These are phyloP conservation scores for Penicillium sp. DNA, from an alignment of 2,329 filamentous ascomycete species.

Conservation along the genomic window DNA sequence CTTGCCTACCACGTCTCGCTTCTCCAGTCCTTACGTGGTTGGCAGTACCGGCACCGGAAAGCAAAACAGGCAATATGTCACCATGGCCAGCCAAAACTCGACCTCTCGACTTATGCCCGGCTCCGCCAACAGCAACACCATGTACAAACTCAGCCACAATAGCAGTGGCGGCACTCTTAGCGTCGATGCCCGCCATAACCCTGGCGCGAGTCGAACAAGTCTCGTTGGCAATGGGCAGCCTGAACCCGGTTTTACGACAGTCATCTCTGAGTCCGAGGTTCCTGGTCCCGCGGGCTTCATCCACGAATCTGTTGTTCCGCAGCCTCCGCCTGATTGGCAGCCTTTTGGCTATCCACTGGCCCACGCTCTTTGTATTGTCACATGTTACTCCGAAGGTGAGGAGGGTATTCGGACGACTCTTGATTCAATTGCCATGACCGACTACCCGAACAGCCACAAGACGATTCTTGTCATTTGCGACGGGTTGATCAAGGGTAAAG, in stretches of 20 bases:
- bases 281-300: constrained; percentile 91
- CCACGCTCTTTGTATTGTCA: constrained; percentile 91
- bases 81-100: constrained; percentile 89
- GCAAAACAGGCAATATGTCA: constrained; percentile 69
- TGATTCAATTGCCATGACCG: constrained; percentile 94
- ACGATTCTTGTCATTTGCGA: constrained; percentile 95
- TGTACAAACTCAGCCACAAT: constrained; percentile 67
- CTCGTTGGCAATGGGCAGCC: constrained; percentile 60
- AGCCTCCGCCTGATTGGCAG: constrained; percentile 95
- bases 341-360: constrained; percentile 94
- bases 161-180: constrained; percentile 61
- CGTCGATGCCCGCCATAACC: constrained; percentile 48
- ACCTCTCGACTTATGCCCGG: constrained; percentile 69
- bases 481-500: constrained; percentile 94
- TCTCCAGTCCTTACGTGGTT: constrained; percentile 80
- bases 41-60: constrained; percentile 56
- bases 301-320: constrained; percentile 91
- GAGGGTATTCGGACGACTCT: constrained; percentile 91
- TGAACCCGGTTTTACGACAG: constrained; percentile 57
- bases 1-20: constrained; percentile 89
- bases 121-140: constrained; percentile 57
- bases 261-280: constrained; percentile 65
- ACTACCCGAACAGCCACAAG: constrained; percentile 99
- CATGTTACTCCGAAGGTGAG: constrained; percentile 93
- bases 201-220: constrained; percentile 55